phyloP scores from a whole-genome alignment of 208 protist genomes.

The Acanthamoeba triangularis region DNA sequence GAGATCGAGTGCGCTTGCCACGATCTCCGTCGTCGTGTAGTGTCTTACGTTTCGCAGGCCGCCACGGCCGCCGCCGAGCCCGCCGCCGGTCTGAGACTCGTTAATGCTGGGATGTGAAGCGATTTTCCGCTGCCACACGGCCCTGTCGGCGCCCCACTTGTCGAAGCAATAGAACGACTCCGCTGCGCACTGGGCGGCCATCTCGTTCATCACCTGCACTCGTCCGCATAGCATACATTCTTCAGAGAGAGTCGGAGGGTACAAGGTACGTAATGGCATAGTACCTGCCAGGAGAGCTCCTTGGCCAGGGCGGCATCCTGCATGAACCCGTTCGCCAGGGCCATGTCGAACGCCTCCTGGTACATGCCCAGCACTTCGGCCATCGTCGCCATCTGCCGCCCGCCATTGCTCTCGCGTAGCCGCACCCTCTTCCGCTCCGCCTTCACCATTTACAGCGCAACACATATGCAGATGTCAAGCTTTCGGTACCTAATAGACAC shows the following conservation, averaged over 20 bases:
- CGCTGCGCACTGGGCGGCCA: neutral
- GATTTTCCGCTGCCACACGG: neutral
- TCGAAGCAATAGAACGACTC: constrained; percentile 3
- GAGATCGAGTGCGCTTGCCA: constrained; percentile 33
- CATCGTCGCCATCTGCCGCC: neutral
- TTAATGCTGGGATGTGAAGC: neutral
- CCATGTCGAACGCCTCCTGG: constrained; percentile 19
- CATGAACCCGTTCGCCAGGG: constrained; percentile 1
- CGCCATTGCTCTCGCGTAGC: neutral
- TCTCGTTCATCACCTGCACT: neutral
- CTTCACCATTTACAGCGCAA: neutral
- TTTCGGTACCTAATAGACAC: no score
- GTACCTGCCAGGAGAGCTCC: constrained; percentile 66
- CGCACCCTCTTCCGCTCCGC: neutral
- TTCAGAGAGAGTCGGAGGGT: no score
- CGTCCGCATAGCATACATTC: no score
- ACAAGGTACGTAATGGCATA: neutral
- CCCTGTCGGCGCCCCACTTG: neutral
- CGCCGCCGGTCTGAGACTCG: no score
- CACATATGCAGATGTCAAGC: no score
- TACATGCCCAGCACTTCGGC: neutral
- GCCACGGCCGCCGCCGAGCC: neutral
- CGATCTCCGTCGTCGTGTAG: neutral
- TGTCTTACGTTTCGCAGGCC: neutral
- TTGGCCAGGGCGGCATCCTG: constrained; percentile 69